Evolutionary conservation across 2,329 filamentous ascomycete species (phyloP).

Genomic region (Penicillium sp.): DNA sequence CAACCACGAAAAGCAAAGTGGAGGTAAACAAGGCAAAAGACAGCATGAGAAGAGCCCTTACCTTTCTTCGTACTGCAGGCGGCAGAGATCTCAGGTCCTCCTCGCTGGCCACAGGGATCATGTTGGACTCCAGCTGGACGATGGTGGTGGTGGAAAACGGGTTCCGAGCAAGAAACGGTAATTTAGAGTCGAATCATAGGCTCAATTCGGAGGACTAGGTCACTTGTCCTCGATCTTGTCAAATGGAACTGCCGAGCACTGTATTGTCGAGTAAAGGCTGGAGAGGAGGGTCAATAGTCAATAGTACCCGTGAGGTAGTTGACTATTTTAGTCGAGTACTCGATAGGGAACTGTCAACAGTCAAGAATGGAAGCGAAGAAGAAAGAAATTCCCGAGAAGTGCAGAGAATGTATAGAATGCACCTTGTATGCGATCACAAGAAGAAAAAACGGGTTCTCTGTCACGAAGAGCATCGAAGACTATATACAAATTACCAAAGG

Average conservation of each 20-base stretch:
- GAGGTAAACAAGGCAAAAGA: conserved; percentile 4
- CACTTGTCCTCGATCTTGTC: not conserved
- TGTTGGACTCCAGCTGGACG: not conserved
- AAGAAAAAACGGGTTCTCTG: not conserved
- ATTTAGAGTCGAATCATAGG: not conserved
- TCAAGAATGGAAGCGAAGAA: not conserved
- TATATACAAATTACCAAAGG: not conserved
- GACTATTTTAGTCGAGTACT: no score
- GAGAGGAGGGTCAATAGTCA: not conserved
- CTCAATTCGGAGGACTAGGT: not conserved
- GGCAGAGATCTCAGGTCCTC: conserved; percentile 56
- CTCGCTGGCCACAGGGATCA: conserved; percentile 17
- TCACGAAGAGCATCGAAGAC: not conserved
- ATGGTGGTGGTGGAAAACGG: not conserved
- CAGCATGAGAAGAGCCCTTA: conserved; percentile 40
- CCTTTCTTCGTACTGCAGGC: conserved; percentile 59
- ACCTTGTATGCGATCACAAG: not conserved
- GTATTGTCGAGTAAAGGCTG: not conserved
- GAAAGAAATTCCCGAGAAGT: not conserved
- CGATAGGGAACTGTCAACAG: not conserved
- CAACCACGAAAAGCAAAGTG: not conserved
- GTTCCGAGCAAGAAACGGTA: no score
- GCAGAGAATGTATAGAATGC: not conserved
- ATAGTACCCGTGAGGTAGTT: no score
- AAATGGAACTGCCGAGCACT: not conserved